Conservation (phyloP, 805 yeast genomes). For the Yarrowia porcina region DNA sequence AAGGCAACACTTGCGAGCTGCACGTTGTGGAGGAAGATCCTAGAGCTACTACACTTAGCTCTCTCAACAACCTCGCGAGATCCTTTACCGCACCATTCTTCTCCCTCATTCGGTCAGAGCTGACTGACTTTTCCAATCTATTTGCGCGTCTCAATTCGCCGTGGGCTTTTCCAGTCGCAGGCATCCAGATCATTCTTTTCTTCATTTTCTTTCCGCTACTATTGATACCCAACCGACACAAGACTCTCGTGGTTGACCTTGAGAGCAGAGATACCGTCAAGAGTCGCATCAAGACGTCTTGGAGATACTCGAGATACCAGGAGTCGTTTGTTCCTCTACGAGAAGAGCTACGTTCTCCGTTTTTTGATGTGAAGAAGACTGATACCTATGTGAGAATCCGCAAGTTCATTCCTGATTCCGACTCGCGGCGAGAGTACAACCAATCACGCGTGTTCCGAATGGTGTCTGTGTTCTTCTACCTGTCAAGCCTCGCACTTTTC, state of each 20-base stretch:
- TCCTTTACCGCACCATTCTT: slow-evolving; percentile 29
- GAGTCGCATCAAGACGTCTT: slow-evolving; percentile 7
- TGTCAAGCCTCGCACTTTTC: slow-evolving; percentile 15
- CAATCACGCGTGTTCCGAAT: slow-evolving; percentile 25
- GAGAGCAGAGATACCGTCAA: slow-evolving; percentile 12
- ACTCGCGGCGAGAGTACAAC: slow-evolving; percentile 26
- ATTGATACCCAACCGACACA: slow-evolving; percentile 26
- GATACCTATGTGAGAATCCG: slow-evolving; percentile 23
- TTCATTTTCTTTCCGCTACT: slow-evolving; percentile 28
- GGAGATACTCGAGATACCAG: slow-evolving; percentile 15
- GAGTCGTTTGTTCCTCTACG: slow-evolving; percentile 3
- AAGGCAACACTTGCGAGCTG: slow-evolving; percentile 10
- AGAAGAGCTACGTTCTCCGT: slow-evolving; percentile 15
- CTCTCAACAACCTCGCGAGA: slow-evolving; percentile 27
- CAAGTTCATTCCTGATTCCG: slow-evolving; percentile 26
- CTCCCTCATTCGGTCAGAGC: slow-evolving; percentile 28
- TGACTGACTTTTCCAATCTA: slow-evolving; percentile 27
- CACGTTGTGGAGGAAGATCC: slow-evolving; percentile 14
- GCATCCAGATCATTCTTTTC: slow-evolving; percentile 29
- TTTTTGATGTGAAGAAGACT: slow-evolving; percentile 19
- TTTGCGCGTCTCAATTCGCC: slow-evolving; percentile 30
- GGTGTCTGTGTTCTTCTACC: slow-evolving; percentile 27
- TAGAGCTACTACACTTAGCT: slow-evolving; percentile 4
- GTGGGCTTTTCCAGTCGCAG: slow-evolving; percentile 31
- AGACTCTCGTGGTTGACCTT: neutral